Percentiles rank a stretch among this genome's conserved stretches.
phyloP scores from a whole-genome alignment of 2,329 filamentous ascomycete species.

The Clarireedia sp. region DNA sequence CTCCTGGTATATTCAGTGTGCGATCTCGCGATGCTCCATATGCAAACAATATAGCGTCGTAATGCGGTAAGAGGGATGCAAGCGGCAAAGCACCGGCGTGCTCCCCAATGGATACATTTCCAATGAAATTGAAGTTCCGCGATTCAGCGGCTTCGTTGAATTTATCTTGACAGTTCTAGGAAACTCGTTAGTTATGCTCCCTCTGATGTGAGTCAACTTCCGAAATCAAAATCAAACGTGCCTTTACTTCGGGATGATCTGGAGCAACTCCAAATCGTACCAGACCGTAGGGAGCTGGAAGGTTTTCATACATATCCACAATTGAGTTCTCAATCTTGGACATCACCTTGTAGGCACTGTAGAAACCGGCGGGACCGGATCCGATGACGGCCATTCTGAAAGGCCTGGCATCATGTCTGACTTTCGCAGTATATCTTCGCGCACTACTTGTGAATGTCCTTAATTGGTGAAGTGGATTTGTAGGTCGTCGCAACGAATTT shows the following conservation, averaged over 20 bases:
- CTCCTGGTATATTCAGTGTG: conserved; percentile 70
- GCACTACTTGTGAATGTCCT: not conserved
- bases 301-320: conserved; percentile 92
- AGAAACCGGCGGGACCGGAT: conserved; percentile 93
- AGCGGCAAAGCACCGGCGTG: conserved; percentile 52
- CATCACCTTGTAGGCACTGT: conserved; percentile 81
- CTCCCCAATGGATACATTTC: conserved; percentile 74
- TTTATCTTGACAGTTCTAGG: conserved; percentile 86
- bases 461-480: not conserved
- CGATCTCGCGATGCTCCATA: conserved; percentile 87
- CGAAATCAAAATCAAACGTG: conserved; percentile 30
- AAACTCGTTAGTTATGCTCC: conserved; percentile 8
- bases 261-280: conserved; percentile 95
- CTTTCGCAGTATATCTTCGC: conserved; percentile 22
- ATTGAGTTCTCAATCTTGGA: conserved; percentile 61
- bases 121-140: conserved; percentile 79
- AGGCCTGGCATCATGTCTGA: conserved; percentile 34
- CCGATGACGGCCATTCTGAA: conserved; percentile 83
- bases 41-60: conserved; percentile 85
- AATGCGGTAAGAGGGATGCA: conserved; percentile 63
- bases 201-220: not conserved
- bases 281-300: conserved; percentile 87
- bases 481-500: conserved; percentile 8
- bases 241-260: conserved; percentile 97
- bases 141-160: conserved; percentile 82